Base-by-base conservation (phyloP, 2,329 filamentous ascomycete genomes). In the Byssochlamys sp. region DNA sequence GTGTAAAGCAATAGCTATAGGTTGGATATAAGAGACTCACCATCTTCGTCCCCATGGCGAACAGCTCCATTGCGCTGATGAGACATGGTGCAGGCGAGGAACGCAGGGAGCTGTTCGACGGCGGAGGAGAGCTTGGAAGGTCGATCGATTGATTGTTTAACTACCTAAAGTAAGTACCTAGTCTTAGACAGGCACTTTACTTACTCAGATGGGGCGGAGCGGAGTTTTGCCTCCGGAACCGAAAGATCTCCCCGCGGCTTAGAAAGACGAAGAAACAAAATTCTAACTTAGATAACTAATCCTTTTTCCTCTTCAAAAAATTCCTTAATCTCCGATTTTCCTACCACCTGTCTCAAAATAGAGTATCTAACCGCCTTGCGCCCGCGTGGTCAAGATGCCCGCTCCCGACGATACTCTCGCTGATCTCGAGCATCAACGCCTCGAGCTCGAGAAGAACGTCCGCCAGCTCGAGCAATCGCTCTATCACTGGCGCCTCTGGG, bases 401-500 rank as follows among this genome's bases (percentile, higher is more conserved):
- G 69, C 69, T 10, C 39, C 39, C 19, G 63, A 74, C 55, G 79
- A 83, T 63, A 80, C 80, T 56, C 80, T 91, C 54, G 76, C 83
- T 51, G 82, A 86, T 66, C 81, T 95, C 49, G 90, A 95, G 71
- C 82, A 82, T 60, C 89, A 92, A 67, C 83, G 89, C 14, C 77
- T 82, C 63, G 81, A 85, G 60, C 84, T 97, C 6, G 89, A 96
- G 71, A 81, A 84, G 39, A 90, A 87, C 62, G 81, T 95, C 52
- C 76, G 80, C 54, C 84, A 90, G 69, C 81, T 97, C 24, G 84
- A 84, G 57, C 84, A 87, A 66, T 86, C 88, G 5, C 80, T 97
- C 55, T 84, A 85, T 61, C 87, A 95, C 75, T 99, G 92, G 92
- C 88, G 89, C 62, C 86, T 86, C 56, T 95, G 89, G 83, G 91